Base-by-base conservation (phyloP, 345 rosid species). In the Iberis pinnata region DNA sequence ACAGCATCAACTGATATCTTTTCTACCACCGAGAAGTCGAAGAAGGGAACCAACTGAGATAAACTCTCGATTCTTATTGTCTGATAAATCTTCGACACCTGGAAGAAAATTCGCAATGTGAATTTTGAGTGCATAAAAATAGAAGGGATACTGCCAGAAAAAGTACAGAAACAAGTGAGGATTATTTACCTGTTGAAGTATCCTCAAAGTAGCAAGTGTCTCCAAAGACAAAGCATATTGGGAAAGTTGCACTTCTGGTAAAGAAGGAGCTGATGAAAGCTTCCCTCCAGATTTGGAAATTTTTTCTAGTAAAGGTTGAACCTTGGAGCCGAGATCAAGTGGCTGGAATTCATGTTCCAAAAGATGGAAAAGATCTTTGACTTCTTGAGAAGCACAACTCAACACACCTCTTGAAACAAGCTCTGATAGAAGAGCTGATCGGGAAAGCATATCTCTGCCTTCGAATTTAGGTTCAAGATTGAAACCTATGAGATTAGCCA, bases 381-480 rank as follows among this genome's bases (percentile, higher is more conserved):
- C 97, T 69, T 93, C 99, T 70, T 80, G 99, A n/a, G 80, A 80
- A 2, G 81, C 97, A 80, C 95, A 93, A 68, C 86, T 84, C 65
- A 88, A 61, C 15, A 88, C 96, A 58, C 99, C 99, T 68, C 81
- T 88, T 18, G 86, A 73, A 12, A 82, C 92, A 83, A 93, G 74
- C 57, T 93, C 97, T 9, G 89, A 78, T 16, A 93, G 76, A 56
- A 93, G 86, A 54, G 88, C 74, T 31, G 99, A 70, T 63, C 97
- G 76, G 11, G 97, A 86, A 50, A 88, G 85, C 99, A 75, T 62
- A 78, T 93, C 99, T 70, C 96, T 84, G 56, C 69, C 85, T 70
- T 93, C 99, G 55, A 72, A 72, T 72, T 88, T 88, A 49, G 80
- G 66, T 12, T 93, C 99, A 58, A 93, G 79, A 65, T 75, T 87